Percentiles rank a stretch among this genome's conserved stretches.
Conservation (phyloP, 139 green algal species). For the Asterochloris sp. region DNA sequence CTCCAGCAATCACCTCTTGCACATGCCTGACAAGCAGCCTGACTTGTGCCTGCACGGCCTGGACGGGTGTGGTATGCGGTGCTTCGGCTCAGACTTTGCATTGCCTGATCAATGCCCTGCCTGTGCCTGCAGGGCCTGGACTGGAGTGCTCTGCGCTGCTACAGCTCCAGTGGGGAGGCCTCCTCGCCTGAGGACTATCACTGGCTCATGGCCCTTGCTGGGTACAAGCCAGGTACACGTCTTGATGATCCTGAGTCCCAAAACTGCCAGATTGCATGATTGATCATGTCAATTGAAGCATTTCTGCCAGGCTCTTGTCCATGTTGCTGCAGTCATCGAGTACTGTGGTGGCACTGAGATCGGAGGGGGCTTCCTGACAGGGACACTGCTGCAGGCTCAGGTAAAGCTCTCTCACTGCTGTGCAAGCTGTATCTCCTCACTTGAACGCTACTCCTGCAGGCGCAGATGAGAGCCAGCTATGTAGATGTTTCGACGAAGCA, state of each 20-base stretch:
- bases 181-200: slow-evolving; percentile 60
- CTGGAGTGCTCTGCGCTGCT: slow-evolving; percentile 55
- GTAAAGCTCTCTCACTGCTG: background rate
- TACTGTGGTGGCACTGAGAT: slow-evolving; percentile 94
- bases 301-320: too few relatives aligned
- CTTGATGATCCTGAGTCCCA: too few relatives aligned
- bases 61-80: background rate
- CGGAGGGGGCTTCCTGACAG: slow-evolving; percentile 75
- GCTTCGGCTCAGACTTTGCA: too few relatives aligned
- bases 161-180: slow-evolving; percentile 66
- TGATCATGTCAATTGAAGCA: too few relatives aligned
- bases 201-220: slow-evolving; percentile 54
- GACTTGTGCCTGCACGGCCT: slow-evolving; percentile 13
- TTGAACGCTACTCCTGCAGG: background rate
- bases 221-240: slow-evolving; percentile 58
- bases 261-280: too few relatives aligned
- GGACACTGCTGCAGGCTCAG: slow-evolving; percentile 73
- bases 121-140: slow-evolving; percentile 29
- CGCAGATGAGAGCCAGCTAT: too few relatives aligned
- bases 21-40: too few relatives aligned
- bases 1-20: too few relatives aligned
- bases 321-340: slow-evolving; percentile 55
- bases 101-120: background rate
- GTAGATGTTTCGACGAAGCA: background rate
- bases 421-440: background rate